Base-by-base conservation (phyloP, 208 protist species). In the Leptomonas seymouri region DNA sequence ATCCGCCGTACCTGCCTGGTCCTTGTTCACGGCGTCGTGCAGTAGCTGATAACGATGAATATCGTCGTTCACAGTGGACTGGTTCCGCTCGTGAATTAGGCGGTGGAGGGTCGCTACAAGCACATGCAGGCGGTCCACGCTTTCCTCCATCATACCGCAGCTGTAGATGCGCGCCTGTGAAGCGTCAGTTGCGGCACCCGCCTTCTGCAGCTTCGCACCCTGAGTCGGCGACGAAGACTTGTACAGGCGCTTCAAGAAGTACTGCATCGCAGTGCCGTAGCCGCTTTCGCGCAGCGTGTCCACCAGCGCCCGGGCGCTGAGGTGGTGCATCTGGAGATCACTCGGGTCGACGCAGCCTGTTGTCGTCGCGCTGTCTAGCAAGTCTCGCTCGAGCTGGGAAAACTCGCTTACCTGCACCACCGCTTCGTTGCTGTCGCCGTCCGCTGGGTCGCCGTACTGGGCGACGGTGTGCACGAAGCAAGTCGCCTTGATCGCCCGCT, bases 31-130 rank as follows among this genome's bases (percentile, higher is more conserved):
- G 39, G 93, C 87, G 68, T 97, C 93, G 64, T 93, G 85, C 62
- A 97, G 77, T 39, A 97, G 86, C 48, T 84, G 66, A 46, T 95
- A 94, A 60, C 89, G 91, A 61, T 91, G 86, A 3, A 95, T 78
- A 69, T 97, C 93, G 56, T 97, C 93, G 62, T 92, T 94, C 20
- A 97, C 93, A 7, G 93, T 93, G 16, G 86, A 90, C n/a, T 61
- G 60, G 67, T 94, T 91, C 61, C 89, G 85, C 21, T 82, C 55
- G 45, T 82, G 71, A 34, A 94, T 79, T 44, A 97, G 81, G 1
- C 39, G 57, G 28, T 54, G 23, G 8, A 97, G 76, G 16, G 76
- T 72, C 30, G 67, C 57, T 39, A 92, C 75, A 11, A 90, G 67
- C n/a, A 71, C 54, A 39, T 58, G 62, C 45, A 96, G 54, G 51